Conservation (phyloP, 2,329 filamentous ascomycete species). For the Neofusicoccum kwambonambiense region DNA sequence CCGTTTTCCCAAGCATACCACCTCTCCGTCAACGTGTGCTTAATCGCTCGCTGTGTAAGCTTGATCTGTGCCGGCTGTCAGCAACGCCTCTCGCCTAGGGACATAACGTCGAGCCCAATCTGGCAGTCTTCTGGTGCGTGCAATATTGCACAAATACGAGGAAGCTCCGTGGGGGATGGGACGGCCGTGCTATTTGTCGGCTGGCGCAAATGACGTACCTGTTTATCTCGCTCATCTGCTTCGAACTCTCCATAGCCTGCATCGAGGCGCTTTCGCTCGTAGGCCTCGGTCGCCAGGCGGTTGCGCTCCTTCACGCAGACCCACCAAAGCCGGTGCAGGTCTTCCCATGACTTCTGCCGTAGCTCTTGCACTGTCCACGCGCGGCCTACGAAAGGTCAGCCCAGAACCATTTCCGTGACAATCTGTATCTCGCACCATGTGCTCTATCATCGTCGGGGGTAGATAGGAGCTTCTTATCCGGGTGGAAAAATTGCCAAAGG, state of each 20-base stretch:
- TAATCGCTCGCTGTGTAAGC: slow-evolving; percentile 77
- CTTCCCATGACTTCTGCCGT: slow-evolving; percentile 86
- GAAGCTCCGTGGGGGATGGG: not conserved
- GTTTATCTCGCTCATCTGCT: slow-evolving; percentile 59
- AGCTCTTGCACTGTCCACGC: slow-evolving; percentile 84
- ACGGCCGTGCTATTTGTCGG: not conserved
- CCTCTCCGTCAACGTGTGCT: slow-evolving; percentile 80
- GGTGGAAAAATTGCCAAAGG: slow-evolving; percentile 88
- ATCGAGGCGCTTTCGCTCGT: slow-evolving; percentile 66
- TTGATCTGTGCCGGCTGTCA: slow-evolving; percentile 57
- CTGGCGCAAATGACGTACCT: slow-evolving; percentile 54
- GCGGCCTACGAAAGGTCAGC: slow-evolving; percentile 53
- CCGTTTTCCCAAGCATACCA: slow-evolving; percentile 87
- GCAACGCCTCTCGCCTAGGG: not conserved
- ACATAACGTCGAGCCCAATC: not conserved
- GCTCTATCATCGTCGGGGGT: slow-evolving; percentile 68
- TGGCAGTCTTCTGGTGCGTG: slow-evolving; percentile 1
- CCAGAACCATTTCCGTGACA: not conserved
- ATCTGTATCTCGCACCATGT: slow-evolving; percentile 56
- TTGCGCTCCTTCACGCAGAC: slow-evolving; percentile 89
- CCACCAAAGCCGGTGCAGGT: slow-evolving; percentile 92
- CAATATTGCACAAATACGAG: slow-evolving; percentile 13
- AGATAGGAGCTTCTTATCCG: slow-evolving; percentile 64
- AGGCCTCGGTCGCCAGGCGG: slow-evolving; percentile 73
- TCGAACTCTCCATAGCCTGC: slow-evolving; percentile 74